Percentiles rank a stretch among this genome's conserved stretches.
Evolutionary conservation across 805 yeast genomes (phyloP).

Genomic region (Suhomyces prunicola): DNA sequence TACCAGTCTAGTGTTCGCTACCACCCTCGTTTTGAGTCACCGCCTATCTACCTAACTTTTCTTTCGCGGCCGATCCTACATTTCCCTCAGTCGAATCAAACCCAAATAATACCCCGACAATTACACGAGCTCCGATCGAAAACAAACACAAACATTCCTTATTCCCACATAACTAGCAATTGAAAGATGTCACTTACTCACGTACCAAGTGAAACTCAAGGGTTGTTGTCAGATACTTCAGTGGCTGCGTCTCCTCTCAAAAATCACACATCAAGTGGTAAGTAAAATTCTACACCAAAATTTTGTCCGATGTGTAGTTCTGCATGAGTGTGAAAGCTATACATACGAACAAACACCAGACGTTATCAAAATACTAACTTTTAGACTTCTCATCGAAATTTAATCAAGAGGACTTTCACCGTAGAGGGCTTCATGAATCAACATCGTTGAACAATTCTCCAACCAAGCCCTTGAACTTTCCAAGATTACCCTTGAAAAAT

Average conservation of each 20-base stretch:
- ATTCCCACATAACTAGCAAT: neutral
- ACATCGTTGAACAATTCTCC: slow-evolving; percentile 23
- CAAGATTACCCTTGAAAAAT: slow-evolving; percentile 10
- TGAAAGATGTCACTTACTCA: neutral
- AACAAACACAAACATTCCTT: neutral
- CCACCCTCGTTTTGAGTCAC: neutral
- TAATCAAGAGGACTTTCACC: neutral
- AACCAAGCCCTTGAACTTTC: slow-evolving; percentile 32
- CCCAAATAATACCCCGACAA: neutral
- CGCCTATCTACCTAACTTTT: neutral
- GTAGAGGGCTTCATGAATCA: slow-evolving; percentile 3
- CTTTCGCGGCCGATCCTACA: neutral
- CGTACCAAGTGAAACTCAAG: neutral
- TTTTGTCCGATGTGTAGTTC: neutral
- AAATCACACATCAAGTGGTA: neutral
- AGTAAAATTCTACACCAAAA: neutral
- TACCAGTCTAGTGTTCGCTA: neutral
- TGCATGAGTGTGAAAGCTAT: neutral
- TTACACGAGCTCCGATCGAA: neutral
- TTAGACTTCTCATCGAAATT: neutral
- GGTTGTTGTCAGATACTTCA: neutral
- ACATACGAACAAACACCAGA: neutral
- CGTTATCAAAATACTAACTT: neutral
- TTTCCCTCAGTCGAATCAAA: neutral
- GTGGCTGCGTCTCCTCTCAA: neutral